phyloP scores from a whole-genome alignment of 2,329 filamentous ascomycete genomes.

The Arthroderma sp. region DNA sequence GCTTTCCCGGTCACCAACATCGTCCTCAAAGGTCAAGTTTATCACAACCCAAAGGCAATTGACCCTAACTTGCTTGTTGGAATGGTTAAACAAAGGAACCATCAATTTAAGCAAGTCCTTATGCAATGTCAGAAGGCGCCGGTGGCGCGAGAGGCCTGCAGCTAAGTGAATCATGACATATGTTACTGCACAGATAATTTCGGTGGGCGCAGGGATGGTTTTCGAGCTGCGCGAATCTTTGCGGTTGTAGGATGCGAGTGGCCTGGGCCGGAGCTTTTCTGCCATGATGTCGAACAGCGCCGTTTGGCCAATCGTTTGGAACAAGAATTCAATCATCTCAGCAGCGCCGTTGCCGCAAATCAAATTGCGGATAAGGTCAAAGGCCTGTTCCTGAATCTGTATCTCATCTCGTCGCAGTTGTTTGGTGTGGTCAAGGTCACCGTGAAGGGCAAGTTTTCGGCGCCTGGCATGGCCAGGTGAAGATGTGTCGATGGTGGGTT shows the following conservation, averaged over 20 bases:
- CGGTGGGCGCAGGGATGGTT: slow-evolving; percentile 28
- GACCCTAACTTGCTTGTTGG: slow-evolving; percentile 58
- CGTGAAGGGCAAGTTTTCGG: slow-evolving; percentile 38
- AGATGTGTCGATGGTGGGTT: slow-evolving; percentile 25
- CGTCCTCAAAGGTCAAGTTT: slow-evolving; percentile 75
- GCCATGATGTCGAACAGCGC: slow-evolving; percentile 69
- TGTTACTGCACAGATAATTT: slow-evolving; percentile 64
- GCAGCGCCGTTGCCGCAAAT: slow-evolving; percentile 51
- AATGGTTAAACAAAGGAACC: slow-evolving; percentile 58
- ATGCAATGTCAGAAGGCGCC: slow-evolving; percentile 64
- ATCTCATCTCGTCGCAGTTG: slow-evolving; percentile 65
- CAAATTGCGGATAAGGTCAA: slow-evolving; percentile 82
- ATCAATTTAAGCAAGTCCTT: slow-evolving; percentile 61
- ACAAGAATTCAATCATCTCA: slow-evolving; percentile 73
- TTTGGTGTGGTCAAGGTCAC: slow-evolving; percentile 53
- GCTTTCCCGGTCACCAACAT: slow-evolving; percentile 50
- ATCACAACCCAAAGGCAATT: slow-evolving; percentile 72
- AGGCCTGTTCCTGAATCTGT: slow-evolving; percentile 76
- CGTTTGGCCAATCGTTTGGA: slow-evolving; percentile 61
- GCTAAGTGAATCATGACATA: slow-evolving; percentile 82
- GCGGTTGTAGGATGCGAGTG: slow-evolving; percentile 18
- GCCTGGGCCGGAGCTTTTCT: slow-evolving; percentile 54
- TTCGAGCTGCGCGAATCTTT: slow-evolving; percentile 12
- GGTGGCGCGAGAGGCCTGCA: slow-evolving; percentile 64
- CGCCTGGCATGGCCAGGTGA: slow-evolving; percentile 27